Percentiles rank a stretch among this genome's conserved stretches.
Evolutionary conservation across 169 alveolate genomes (phyloP).

Genomic region (Plasmodium cynomolgi): DNA sequence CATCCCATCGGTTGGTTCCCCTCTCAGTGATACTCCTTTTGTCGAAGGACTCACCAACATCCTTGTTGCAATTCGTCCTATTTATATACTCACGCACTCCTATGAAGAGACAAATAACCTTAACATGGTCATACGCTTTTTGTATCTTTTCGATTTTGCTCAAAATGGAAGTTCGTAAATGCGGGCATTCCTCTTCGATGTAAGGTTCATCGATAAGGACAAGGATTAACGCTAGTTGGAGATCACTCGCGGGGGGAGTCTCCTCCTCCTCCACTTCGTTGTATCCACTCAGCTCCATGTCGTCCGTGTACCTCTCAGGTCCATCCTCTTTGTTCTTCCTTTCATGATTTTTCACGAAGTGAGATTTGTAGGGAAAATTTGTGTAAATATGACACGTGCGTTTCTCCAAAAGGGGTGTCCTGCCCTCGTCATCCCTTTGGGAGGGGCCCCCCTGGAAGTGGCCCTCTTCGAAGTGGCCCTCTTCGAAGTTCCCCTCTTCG

Average conservation of each 20-base stretch:
- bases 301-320: not conserved
- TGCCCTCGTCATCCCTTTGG: not conserved
- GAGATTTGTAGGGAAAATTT: conserved; percentile 49
- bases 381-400: conserved; percentile 51
- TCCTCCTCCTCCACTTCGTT: conserved; percentile 6
- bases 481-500: too few relatives aligned
- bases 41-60: not conserved
- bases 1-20: not conserved
- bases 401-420: not conserved
- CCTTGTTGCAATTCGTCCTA: conserved; percentile 5
- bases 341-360: conserved; percentile 20
- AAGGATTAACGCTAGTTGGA: conserved; percentile 49
- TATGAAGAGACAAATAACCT: conserved; percentile 54
- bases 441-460: not conserved
- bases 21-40: not conserved
- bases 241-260: not conserved
- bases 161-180: not conserved
- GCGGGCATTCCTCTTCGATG: conserved; percentile 7
- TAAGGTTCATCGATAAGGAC: conserved; percentile 38
- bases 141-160: conserved; percentile 32
- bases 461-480: too few relatives aligned
- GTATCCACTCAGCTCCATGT: not conserved
- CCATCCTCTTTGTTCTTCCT: not conserved
- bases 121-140: conserved; percentile 30
- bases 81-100: conserved; percentile 64